Conservation (phyloP, 2,329 filamentous ascomycete species). For the Talaromyces rugulosus region DNA sequence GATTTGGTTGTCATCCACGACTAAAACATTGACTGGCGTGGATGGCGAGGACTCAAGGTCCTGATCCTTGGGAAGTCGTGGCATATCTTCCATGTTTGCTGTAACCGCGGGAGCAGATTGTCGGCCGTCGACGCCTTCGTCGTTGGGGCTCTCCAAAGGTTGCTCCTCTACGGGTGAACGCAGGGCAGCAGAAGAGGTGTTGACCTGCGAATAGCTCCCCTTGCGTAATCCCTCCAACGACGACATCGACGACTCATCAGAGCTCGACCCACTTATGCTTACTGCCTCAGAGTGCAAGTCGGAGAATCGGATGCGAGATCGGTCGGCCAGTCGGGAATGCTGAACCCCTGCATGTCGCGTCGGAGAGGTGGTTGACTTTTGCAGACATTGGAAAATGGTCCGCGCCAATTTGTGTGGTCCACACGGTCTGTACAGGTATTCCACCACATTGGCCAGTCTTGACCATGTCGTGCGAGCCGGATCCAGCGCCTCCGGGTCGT, state of each 20-base stretch:
- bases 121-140: conserved; percentile 5
- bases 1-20: conserved; percentile 45
- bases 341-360: not conserved
- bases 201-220: conserved; percentile 2
- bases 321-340: conserved; percentile 6
- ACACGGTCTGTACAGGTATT: conserved; percentile 37
- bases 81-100: not conserved
- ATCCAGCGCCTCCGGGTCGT: conserved; percentile 32
- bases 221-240: not conserved
- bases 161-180: conserved; percentile 2
- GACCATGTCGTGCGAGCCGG: conserved; percentile 24
- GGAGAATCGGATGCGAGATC: conserved; percentile 1
- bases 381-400: conserved; percentile 28
- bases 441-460: conserved; percentile 28
- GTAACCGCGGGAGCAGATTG: conserved; percentile 5
- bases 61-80: not conserved
- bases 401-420: conserved; percentile 40
- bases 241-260: not conserved
- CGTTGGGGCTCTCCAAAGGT: not conserved
- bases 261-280: not conserved
- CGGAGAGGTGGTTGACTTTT: conserved; percentile 13
- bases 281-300: not conserved
- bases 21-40: conserved; percentile 28
- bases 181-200: not conserved
- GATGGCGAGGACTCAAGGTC: not conserved